phyloP scores from a whole-genome alignment of 768 basidiomycete species.

The Naganishia kalamii region DNA sequence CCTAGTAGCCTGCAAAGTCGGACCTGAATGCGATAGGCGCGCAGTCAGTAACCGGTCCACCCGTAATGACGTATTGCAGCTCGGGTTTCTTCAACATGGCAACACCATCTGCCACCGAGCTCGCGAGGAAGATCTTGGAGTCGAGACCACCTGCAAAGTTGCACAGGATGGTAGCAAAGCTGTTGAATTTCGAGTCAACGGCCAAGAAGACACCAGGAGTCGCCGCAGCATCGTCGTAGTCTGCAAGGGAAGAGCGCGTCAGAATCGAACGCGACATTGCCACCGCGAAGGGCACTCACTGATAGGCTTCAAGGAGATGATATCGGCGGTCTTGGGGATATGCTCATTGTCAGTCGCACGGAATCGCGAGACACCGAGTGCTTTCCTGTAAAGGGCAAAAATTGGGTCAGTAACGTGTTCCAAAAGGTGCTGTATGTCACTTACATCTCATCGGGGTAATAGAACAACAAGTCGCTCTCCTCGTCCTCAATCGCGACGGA shows the following conservation, averaged over 20 bases:
- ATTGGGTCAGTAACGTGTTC: neutral
- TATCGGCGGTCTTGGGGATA: neutral
- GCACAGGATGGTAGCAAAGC: constrained; percentile 8
- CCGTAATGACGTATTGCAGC: constrained; percentile 16
- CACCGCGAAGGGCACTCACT: neutral
- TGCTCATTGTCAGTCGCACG: neutral
- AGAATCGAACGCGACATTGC: neutral
- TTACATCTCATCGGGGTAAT: constrained; percentile 21
- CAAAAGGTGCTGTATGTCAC: no score
- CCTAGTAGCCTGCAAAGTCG: constrained; percentile 9
- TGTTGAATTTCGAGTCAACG: constrained; percentile 7
- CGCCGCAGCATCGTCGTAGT: neutral
- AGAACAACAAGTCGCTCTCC: constrained; percentile 5
- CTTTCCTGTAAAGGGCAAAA: neutral
- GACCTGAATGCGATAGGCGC: constrained; percentile 8
- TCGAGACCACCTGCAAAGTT: neutral
- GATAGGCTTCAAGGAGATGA: neutral
- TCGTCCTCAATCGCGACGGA: constrained; percentile 2
- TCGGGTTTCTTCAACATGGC: constrained; percentile 13
- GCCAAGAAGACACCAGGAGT: constrained; percentile 17
- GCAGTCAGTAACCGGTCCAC: constrained; percentile 12
- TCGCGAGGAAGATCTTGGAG: constrained; percentile 19
- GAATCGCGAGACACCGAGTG: neutral
- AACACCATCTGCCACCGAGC: neutral
- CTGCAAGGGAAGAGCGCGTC: neutral